These are phyloP conservation scores for Peronosclerospora sorghi DNA, from an alignment of 352 stramenopile species.

Conservation along the genomic window DNA sequence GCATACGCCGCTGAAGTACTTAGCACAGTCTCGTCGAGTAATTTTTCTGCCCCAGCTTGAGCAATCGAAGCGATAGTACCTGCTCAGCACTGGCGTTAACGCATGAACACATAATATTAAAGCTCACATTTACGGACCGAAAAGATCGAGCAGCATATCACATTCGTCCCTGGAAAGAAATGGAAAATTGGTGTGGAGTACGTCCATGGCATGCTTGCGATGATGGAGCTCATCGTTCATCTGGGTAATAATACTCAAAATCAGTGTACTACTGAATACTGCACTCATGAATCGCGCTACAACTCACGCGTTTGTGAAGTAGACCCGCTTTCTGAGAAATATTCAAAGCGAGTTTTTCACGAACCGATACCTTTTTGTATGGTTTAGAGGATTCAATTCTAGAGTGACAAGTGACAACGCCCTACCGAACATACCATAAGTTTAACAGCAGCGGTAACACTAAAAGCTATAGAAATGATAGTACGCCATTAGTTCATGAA, in stretches of 20 bases:
- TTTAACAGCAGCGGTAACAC: constrained; percentile 21
- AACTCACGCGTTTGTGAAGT: constrained; percentile 30
- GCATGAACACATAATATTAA: not conserved
- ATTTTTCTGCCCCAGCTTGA: constrained; percentile 32
- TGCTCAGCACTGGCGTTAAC: constrained; percentile 11
- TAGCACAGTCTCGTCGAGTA: constrained; percentile 55
- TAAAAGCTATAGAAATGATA: constrained; percentile 17
- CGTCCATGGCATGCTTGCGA: constrained; percentile 31
- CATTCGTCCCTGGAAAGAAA: constrained; percentile 53
- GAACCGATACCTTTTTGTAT: constrained; percentile 28
- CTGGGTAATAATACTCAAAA: constrained; percentile 9
- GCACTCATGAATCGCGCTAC: not conserved
- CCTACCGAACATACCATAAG: constrained; percentile 30
- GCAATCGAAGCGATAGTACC: constrained; percentile 40
- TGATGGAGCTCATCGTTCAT: constrained; percentile 38
- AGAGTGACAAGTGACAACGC: not conserved
- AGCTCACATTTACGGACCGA: constrained; percentile 24
- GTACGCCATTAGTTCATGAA: constrained; percentile 1
- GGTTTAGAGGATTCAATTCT: not conserved
- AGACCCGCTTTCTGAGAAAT: constrained; percentile 33
- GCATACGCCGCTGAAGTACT: constrained; percentile 40
- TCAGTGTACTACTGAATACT: not conserved
- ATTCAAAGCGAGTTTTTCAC: constrained; percentile 40
- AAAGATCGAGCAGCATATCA: constrained; percentile 72
- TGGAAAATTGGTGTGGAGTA: constrained; percentile 39